These are phyloP conservation scores for Penstemon newberryi DNA, from an alignment of 257 asterid species.

Conservation along the genomic window DNA sequence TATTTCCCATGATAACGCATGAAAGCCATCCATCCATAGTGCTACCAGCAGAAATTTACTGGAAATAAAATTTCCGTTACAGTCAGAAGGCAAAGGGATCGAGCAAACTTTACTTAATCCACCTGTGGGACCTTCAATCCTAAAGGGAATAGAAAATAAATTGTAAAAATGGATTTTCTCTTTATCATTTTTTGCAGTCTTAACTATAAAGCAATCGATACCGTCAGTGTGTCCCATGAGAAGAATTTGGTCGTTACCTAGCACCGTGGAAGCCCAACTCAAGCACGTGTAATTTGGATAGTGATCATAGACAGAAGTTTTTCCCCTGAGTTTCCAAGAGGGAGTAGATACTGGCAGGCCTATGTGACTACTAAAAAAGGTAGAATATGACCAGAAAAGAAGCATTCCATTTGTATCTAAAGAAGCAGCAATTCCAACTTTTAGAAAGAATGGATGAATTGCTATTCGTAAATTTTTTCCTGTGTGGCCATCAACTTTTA, in stretches of 20 bases:
- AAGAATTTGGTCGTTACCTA: conserved; percentile 54
- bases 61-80: conserved; percentile 47
- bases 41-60: conserved; percentile 77
- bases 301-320: conserved; percentile 36
- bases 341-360: conserved; percentile 69
- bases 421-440: conserved; percentile 78
- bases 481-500: conserved; percentile 63
- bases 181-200: conserved; percentile 41
- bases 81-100: conserved; percentile 62
- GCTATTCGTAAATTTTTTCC: conserved; percentile 74
- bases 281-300: conserved; percentile 67
- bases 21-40: conserved; percentile 64
- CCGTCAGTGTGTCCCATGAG: conserved; percentile 79
- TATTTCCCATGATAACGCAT: conserved; percentile 85
- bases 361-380: conserved; percentile 51
- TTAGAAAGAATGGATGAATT: conserved; percentile 67
- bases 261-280: conserved; percentile 75
- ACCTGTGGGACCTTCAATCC: conserved; percentile 40
- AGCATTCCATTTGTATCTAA: conserved; percentile 71
- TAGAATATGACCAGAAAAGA: conserved; percentile 73
- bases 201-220: conserved; percentile 62
- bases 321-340: conserved; percentile 60
- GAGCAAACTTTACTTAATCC: conserved; percentile 59
- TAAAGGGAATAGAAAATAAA: conserved; percentile 59
- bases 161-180: conserved; percentile 43